These are phyloP conservation scores for Eutrema yunnanense DNA, from an alignment of 345 rosid genomes.

Conservation along the genomic window DNA sequence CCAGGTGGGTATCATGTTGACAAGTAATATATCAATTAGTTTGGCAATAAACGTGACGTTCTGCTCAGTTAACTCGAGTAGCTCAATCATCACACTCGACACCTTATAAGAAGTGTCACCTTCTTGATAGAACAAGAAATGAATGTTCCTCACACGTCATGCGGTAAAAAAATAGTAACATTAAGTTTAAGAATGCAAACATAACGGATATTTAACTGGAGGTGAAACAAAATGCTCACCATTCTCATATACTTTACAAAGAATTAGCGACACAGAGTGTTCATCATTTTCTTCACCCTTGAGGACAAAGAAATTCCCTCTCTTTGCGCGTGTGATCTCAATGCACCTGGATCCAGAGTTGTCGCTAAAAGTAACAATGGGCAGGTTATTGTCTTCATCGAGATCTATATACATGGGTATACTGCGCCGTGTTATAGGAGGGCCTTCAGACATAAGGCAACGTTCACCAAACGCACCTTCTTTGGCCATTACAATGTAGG, in stretches of 20 bases:
- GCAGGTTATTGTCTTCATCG: slow-evolving; percentile 49
- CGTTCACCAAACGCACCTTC: no score
- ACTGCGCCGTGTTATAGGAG: no score
- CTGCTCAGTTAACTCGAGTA: slow-evolving; percentile 67
- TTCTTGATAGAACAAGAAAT: slow-evolving; percentile 71
- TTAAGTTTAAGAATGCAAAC: neutral
- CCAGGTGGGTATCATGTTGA: slow-evolving; percentile 54
- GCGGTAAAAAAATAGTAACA: slow-evolving; percentile 8
- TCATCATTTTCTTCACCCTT: slow-evolving; percentile 74
- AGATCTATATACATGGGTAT: slow-evolving; percentile 50
- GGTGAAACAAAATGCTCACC: slow-evolving; percentile 35
- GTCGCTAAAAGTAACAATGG: slow-evolving; percentile 40
- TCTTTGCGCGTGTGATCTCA: slow-evolving; percentile 57
- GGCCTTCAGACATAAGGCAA: no score
- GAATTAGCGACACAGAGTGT: slow-evolving; percentile 59
- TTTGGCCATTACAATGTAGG: no score
- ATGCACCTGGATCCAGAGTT: slow-evolving; percentile 39
- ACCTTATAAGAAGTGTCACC: slow-evolving; percentile 74
- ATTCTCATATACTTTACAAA: slow-evolving; percentile 62
- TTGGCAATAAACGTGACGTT: slow-evolving; percentile 71
- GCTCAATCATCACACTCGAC: slow-evolving; percentile 93
- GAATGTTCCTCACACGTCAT: slow-evolving; percentile 77
- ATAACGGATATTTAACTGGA: neutral
- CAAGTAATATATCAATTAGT: slow-evolving; percentile 60
- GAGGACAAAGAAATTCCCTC: slow-evolving; percentile 54